Conservation (phyloP, 805 yeast species). For the Kodamaea lidongshanica region DNA sequence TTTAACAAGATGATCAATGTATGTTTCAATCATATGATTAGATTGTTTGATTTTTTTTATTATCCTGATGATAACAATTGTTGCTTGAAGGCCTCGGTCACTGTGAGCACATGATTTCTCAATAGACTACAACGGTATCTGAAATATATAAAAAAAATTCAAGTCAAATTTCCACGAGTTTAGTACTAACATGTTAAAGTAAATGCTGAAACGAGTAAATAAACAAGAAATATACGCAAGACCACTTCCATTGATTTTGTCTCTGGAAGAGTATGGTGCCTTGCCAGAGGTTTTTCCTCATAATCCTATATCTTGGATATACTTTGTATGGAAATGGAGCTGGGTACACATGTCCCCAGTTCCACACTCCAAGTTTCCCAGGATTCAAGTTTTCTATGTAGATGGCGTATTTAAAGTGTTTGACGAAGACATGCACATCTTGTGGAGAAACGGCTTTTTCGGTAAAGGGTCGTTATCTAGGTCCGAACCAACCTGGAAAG, state of each 20-base stretch:
- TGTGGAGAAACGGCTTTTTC: conserved; percentile 87
- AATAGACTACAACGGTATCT: conserved; percentile 98
- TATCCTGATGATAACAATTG: conserved; percentile 19
- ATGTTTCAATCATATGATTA: conserved; percentile 1
- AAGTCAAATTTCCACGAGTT: conserved; percentile 1
- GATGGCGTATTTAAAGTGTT: conserved; percentile 35
- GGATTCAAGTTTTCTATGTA: conserved; percentile 19
- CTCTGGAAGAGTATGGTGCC: conserved; percentile 30
- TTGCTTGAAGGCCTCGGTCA: conserved; percentile 31
- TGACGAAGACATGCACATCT: conserved; percentile 40
- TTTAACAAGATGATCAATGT: background rate
- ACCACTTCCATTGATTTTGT: conserved; percentile 53
- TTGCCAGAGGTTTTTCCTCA: conserved; percentile 54
- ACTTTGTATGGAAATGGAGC: conserved; percentile 33
- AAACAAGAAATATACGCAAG: conserved; percentile 30
- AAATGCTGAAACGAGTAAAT: conserved; percentile 29
- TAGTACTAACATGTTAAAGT: conserved; percentile 3
- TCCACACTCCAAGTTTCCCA: conserved; percentile 19
- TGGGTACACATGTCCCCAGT: conserved; percentile 12
- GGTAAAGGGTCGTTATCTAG: conserved; percentile 89
- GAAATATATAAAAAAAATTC: conserved; percentile 29
- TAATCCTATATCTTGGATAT: conserved; percentile 62
- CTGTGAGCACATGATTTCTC: conserved; percentile 72
- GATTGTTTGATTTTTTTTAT: no score
- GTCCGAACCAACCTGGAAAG: conserved; percentile 87